Conservation (phyloP, 192 early-diverging fungal genomes). For the Coemansia guatemalensis region DNA sequence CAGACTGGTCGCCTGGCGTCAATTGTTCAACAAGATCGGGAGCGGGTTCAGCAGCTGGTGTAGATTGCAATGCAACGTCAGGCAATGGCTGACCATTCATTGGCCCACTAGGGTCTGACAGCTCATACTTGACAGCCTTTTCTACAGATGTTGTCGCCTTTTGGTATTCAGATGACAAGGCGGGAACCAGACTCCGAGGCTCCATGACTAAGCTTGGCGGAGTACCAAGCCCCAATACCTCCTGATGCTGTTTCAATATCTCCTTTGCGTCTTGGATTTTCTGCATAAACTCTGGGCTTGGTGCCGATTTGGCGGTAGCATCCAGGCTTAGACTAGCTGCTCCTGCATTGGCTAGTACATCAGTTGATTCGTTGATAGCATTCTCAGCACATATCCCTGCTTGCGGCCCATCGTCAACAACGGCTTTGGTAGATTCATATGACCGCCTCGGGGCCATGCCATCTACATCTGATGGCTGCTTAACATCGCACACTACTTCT, state of each 20-base stretch:
- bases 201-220: conserved; percentile 1
- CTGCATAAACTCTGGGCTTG: conserved; percentile 6
- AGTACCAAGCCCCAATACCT: conserved; percentile 13
- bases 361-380: not conserved
- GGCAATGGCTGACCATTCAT: not conserved
- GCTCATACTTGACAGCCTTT: not conserved
- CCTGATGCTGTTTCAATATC: conserved; percentile 33
- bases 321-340: not conserved
- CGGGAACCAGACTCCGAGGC: not conserved
- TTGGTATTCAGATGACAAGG: not conserved
- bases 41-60: not conserved
- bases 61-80: not conserved
- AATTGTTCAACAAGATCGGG: not conserved
- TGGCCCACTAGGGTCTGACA: not conserved
- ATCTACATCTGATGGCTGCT: not conserved
- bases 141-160: not conserved
- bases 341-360: not conserved
- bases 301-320: not conserved
- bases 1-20: not conserved
- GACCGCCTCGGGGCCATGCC: not conserved
- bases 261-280: conserved; percentile 25
- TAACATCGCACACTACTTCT: not conserved
- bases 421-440: not conserved
- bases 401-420: not conserved
- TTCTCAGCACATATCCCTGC: not conserved